These are phyloP conservation scores for Gastroboletus turbinatus DNA, from an alignment of 1,284 basidiomycete genomes.

Conservation along the genomic window DNA sequence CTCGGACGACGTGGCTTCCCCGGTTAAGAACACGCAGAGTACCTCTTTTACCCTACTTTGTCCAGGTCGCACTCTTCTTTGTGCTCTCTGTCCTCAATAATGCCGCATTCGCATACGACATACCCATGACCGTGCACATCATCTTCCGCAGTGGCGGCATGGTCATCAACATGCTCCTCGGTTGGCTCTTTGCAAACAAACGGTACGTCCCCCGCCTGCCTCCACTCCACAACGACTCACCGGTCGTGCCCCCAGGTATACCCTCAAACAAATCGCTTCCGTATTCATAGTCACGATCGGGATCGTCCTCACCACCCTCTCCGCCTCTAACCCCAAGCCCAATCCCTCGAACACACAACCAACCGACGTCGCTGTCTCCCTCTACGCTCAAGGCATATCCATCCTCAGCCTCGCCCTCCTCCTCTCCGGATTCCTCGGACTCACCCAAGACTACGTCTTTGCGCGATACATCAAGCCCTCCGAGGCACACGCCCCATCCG, in stretches of 20 bases:
- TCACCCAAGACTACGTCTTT: constrained; percentile 86
- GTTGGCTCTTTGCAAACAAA: constrained; percentile 60
- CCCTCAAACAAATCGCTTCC: constrained; percentile 63
- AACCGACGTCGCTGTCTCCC: constrained; percentile 31
- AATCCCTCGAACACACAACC: constrained; percentile 17
- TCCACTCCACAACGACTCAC: neutral
- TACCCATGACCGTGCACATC: constrained; percentile 93
- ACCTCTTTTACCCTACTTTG: constrained; percentile 72
- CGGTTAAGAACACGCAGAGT: constrained; percentile 63
- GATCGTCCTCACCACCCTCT: constrained; percentile 82
- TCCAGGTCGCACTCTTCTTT: constrained; percentile 85
- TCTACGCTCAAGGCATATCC: constrained; percentile 71
- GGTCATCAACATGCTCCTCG: constrained; percentile 77
- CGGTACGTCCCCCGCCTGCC: constrained; percentile 5
- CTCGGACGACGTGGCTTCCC: constrained; percentile 21
- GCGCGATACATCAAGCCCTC: constrained; percentile 51
- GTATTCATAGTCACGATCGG: constrained; percentile 82
- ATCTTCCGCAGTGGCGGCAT: constrained; percentile 92
- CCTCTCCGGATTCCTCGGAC: constrained; percentile 80
- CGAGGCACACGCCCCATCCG: constrained; percentile 18
- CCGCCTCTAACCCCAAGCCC: constrained; percentile 47
- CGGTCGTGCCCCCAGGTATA: constrained; percentile 51
- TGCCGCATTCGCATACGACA: constrained; percentile 81
- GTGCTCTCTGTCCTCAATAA: constrained; percentile 87
- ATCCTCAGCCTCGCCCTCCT: constrained; percentile 79